Percentiles rank a stretch among this genome's conserved stretches.
Conservation (phyloP, 805 yeast genomes). For the Yarrowia sp. region DNA sequence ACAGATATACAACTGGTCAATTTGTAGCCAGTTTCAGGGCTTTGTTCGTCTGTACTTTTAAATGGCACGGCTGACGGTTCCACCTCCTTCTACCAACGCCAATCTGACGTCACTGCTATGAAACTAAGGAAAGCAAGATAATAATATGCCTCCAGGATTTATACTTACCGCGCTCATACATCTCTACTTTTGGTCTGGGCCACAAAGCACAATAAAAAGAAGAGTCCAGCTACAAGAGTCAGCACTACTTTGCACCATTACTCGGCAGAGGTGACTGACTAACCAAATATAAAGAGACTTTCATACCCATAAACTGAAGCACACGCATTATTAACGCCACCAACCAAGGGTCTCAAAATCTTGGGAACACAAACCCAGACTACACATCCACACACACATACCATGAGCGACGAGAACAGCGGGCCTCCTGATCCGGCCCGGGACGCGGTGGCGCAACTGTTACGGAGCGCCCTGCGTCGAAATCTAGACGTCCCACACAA, state of each 20-base stretch:
- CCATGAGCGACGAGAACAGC: conserved; percentile 7
- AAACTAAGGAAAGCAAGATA: conserved; percentile 1
- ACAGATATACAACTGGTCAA: too few species aligned
- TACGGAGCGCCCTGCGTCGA: conserved; percentile 10
- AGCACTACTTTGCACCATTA: not conserved
- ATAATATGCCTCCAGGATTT: not conserved
- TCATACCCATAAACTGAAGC: not conserved
- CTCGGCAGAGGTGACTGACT: not conserved
- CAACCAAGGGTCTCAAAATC: not conserved
- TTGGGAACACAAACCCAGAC: not conserved
- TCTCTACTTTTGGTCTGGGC: not conserved
- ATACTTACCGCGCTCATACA: not conserved
- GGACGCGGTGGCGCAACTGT: conserved; percentile 11
- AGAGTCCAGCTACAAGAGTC: not conserved
- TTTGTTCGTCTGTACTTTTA: too few species aligned
- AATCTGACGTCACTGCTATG: conserved; percentile 5
- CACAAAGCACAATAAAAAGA: not conserved
- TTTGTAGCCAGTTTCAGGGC: too few species aligned
- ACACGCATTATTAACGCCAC: not conserved
- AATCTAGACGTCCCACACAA: not conserved
- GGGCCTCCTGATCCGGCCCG: conserved; percentile 21
- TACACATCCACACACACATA: not conserved
- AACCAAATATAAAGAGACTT: not conserved
- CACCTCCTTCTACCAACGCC: too few species aligned
- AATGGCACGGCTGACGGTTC: too few species aligned